A percentile compares a stretch with the other conserved stretches of the same genome.
These are phyloP conservation scores for Hemileccinum rubropunctum DNA, from an alignment of 768 basidiomycete genomes.

Conservation along the genomic window DNA sequence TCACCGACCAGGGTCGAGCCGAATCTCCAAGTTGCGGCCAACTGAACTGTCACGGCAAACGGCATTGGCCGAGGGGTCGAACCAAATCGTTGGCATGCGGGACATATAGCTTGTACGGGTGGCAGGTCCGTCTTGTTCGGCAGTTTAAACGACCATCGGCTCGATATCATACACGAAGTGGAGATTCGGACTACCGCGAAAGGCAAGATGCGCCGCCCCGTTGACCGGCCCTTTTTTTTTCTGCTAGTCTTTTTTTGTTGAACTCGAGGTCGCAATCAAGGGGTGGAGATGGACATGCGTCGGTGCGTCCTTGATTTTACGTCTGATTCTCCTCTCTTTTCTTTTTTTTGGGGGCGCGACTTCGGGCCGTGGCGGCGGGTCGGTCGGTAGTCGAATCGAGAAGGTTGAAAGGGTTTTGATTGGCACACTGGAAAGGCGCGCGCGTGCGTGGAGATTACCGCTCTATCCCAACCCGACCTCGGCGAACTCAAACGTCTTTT, in stretches of 20 bases:
- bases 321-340: not conserved
- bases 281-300: constrained; percentile 12
- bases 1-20: too few species aligned
- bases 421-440: not conserved
- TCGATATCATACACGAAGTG: too few species aligned
- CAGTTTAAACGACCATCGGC: too few species aligned
- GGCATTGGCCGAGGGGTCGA: constrained; percentile 3
- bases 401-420: constrained; percentile 11
- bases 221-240: too few species aligned
- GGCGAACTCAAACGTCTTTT: not conserved
- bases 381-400: constrained; percentile 15
- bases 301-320: constrained; percentile 24
- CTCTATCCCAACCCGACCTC: constrained; percentile 16
- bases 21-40: too few species aligned
- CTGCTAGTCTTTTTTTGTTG: too few species aligned
- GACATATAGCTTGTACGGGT: too few species aligned
- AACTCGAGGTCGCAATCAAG: not conserved
- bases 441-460: not conserved
- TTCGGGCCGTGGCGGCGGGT: constrained; percentile 1
- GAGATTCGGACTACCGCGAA: too few species aligned
- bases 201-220: not conserved
- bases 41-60: not conserved
- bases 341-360: not conserved
- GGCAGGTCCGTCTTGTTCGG: too few species aligned
- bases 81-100: not conserved